These are phyloP conservation scores for Canavalia ensiformis DNA, from an alignment of 306 rosid genomes.

Conservation along the genomic window DNA sequence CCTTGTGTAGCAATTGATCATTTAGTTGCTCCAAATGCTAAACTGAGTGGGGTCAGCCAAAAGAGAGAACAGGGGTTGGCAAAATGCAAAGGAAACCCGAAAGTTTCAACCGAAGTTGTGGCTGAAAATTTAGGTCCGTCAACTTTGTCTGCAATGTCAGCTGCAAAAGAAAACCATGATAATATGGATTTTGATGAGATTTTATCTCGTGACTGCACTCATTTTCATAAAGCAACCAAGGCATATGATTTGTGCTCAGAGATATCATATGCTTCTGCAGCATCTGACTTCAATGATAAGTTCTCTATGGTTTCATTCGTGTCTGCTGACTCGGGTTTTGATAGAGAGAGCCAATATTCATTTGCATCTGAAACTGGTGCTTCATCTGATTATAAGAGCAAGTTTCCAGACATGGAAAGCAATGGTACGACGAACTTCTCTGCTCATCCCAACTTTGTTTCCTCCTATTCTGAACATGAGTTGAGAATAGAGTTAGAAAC, in stretches of 20 bases:
- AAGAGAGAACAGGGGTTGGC: conserved; percentile 25
- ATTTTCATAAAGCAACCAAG: conserved; percentile 23
- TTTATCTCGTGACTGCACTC: conserved; percentile 40
- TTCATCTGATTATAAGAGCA: conserved; percentile 20
- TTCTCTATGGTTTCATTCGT: conserved; percentile 43
- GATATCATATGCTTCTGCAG: conserved; percentile 52
- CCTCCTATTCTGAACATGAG: conserved; percentile 51
- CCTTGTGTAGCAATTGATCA: conserved; percentile 55
- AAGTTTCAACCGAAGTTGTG: conserved; percentile 24
- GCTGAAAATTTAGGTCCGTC: conserved; percentile 29
- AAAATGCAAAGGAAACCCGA: conserved; percentile 17
- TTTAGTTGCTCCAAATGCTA: conserved; percentile 42
- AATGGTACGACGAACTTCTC: conserved; percentile 27
- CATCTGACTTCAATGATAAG: conserved; percentile 30
- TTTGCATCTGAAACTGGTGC: conserved; percentile 28
- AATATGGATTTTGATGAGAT: conserved; percentile 23
- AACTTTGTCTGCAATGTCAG: conserved; percentile 8
- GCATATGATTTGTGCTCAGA: conserved; percentile 44
- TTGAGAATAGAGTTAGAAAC: conserved; percentile 56
- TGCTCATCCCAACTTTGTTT: conserved; percentile 17
- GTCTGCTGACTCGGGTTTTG: conserved; percentile 45
- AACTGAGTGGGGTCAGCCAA: background rate
- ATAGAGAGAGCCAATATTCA: conserved; percentile 45
- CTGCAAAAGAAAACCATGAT: conserved; percentile 35
- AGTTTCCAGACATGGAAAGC: conserved; percentile 38